These are phyloP conservation scores for Aspergillus tubingensis DNA, from an alignment of 2,329 filamentous ascomycete genomes.

Conservation along the genomic window DNA sequence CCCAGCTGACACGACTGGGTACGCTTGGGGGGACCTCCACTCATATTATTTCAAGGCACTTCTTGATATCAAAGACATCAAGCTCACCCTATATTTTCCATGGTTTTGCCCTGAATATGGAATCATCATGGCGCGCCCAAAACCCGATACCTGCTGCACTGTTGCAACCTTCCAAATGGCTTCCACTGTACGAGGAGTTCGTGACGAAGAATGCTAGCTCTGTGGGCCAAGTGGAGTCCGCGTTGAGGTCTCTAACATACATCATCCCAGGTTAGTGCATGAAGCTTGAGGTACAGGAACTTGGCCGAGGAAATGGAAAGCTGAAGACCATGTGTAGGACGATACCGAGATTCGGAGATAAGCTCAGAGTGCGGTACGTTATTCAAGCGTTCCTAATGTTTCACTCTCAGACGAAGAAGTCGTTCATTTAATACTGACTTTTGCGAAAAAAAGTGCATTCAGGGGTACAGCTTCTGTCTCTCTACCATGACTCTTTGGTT, in stretches of 20 bases:
- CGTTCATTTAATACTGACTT: conserved; percentile 4
- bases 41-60: not conserved
- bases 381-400: not conserved
- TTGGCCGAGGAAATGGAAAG: conserved; percentile 4
- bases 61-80: not conserved
- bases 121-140: conserved; percentile 31
- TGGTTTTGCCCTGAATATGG: conserved; percentile 27
- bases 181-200: conserved; percentile 63
- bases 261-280: conserved; percentile 72
- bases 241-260: conserved; percentile 88
- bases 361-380: conserved; percentile 77
- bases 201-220: conserved; percentile 93
- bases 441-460: conserved; percentile 66
- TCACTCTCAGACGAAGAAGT: not conserved
- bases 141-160: conserved; percentile 33
- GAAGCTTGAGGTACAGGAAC: not conserved
- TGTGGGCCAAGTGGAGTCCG: conserved; percentile 92
- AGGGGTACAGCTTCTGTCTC: conserved; percentile 81
- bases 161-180: conserved; percentile 42
- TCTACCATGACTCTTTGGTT: conserved; percentile 90
- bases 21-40: not conserved
- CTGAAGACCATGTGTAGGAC: conserved; percentile 30
- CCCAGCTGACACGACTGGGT: not conserved
- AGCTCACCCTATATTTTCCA: not conserved
- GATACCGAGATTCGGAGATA: conserved; percentile 76